Base-by-base conservation (phyloP, 2,329 filamentous ascomycete species). In the Pseudogymnoascus sp. region DNA sequence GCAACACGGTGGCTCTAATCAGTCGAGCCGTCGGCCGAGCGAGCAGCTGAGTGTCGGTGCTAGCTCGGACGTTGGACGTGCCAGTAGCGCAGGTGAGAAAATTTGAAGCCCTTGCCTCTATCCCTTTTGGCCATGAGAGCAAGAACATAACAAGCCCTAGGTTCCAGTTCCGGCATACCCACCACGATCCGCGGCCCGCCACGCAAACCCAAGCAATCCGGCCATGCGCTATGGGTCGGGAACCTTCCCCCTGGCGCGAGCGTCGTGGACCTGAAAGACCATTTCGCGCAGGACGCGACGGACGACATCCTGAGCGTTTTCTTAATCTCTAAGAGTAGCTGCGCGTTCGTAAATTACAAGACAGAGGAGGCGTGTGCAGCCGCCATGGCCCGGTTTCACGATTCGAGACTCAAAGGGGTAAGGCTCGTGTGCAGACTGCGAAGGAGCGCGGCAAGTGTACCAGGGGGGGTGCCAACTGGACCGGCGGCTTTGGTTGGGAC, bases 271-370 rank as follows among this genome's bases (percentile, higher is more conserved):
- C 78, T 97, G n/a, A 96, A 97, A 62, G 86, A 95, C 65, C 90
- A 97, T 73, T 95, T 97, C 64, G 96, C 90, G 66, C 86, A 85
- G 67, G 88, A 93, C 68, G 87, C 91, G 0, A 83, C 82, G 0
- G 84, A 80, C 44, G 83, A 92, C 1, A 85, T 97, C 21, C 90
- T 96, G 73, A 96, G 92, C 57, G 79, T 97, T 0, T 97, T 97
- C 69, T 78, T 97, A 36, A 97, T 97, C 42, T 93, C 93, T 0
- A 97, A 97, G 75, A 97, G 93, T 74, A 97, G 97, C 73, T 97
- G 93, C 72, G 93, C 93, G 0, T 97, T 97, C 77, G 91, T 96
- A 68, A 97, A 97, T 72, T 97, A 96, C 74, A 90, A 87, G 67
- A 89, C 91, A 61, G 92, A 96, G 70, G 77, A 80, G 2, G 85